Evolutionary conservation across 495 filamentous ascomycete genomes (phyloP), one percentile per base, ranked within the genome.

Genomic region (Entonaema liquescens): DNA sequence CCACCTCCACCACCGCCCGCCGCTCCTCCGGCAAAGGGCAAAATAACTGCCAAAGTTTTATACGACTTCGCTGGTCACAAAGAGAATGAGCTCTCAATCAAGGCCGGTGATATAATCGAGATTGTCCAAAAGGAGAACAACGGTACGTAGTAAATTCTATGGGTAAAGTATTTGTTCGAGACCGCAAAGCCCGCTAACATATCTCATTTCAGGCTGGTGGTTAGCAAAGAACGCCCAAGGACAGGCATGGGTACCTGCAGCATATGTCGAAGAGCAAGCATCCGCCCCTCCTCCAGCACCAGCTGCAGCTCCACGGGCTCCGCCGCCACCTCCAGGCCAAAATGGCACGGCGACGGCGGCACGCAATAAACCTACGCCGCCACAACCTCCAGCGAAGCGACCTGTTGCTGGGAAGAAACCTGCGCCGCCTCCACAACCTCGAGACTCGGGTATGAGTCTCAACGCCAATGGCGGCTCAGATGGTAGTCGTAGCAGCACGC

Each of bases 211-310:
- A 97, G 94, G 94, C 49, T 98, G 96, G 96, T 98, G 94, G 94
- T 84, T 97, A 40, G 95, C 89, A 59, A 94, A 92, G 80, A 90
- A 88, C 65, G 79, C 83, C 2, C 82, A 81, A 6, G 86, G 86
- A 19, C 91, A 96, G 80, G 96, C 93, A 42, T 99, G 95, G 95
- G 89, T 94, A 0, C 95, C 95, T 0, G 92, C 94, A 23, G 91
- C 94, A 33, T 99, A 98, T 73, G 89, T 99, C 6, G 90, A 97
- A 77, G 93, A 97, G 81, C 87, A 91, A 70, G 77, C 86, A 35
- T 78, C 85, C 0, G 83, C 89, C 33, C 85, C 55, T 28, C 21
- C 89, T 1, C 86, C 88, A 8, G 86, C 89, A 5, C 79, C 83
- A 9, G 89, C 91, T 1, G 83, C 85, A 0, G 85, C 88, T 9